Percentiles rank a stretch among this genome's conserved stretches.
Evolutionary conservation across 2,329 filamentous ascomycete species (phyloP).

Genomic region (Venturia nashicola): DNA sequence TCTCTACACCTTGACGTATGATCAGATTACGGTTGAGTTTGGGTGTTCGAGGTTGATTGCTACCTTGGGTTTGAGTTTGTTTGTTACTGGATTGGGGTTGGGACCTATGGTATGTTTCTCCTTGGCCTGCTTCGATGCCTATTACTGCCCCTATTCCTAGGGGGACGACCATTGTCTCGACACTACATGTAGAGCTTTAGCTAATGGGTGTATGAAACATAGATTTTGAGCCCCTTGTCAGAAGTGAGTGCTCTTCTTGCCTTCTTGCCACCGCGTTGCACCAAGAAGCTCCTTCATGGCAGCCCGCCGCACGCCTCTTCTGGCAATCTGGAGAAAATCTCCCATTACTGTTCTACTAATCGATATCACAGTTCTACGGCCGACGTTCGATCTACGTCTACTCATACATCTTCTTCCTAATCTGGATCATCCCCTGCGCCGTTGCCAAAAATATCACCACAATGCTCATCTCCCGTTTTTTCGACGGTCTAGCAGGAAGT

Average conservation of each 20-base stretch:
- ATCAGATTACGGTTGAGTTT: slow-evolving; percentile 38
- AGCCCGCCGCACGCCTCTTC: not conserved
- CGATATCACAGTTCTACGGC: slow-evolving; percentile 54
- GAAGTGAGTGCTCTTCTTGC: slow-evolving; percentile 7
- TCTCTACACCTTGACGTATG: slow-evolving; percentile 78
- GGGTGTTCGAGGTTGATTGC: slow-evolving; percentile 26
- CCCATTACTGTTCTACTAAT: not conserved
- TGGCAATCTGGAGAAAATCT: not conserved
- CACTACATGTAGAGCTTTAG: not conserved
- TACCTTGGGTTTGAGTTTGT: slow-evolving; percentile 29
- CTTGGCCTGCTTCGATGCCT: not conserved
- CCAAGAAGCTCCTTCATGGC: not conserved
- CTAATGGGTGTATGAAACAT: not conserved
- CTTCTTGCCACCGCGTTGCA: not conserved
- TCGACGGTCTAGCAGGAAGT: slow-evolving; percentile 58
- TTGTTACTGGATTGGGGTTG: slow-evolving; percentile 30
- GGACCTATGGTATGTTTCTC: slow-evolving; percentile 18
- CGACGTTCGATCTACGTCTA: slow-evolving; percentile 67
- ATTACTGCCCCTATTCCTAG: not conserved
- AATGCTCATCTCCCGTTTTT: slow-evolving; percentile 65
- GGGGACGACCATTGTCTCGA: not conserved
- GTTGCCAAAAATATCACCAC: slow-evolving; percentile 72
- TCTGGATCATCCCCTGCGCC: slow-evolving; percentile 73
- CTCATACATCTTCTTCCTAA: slow-evolving; percentile 61
- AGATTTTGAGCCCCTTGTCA: slow-evolving; percentile 8